Conservation (phyloP, 2,329 filamentous ascomycete genomes). For the Penicillium sp. region DNA sequence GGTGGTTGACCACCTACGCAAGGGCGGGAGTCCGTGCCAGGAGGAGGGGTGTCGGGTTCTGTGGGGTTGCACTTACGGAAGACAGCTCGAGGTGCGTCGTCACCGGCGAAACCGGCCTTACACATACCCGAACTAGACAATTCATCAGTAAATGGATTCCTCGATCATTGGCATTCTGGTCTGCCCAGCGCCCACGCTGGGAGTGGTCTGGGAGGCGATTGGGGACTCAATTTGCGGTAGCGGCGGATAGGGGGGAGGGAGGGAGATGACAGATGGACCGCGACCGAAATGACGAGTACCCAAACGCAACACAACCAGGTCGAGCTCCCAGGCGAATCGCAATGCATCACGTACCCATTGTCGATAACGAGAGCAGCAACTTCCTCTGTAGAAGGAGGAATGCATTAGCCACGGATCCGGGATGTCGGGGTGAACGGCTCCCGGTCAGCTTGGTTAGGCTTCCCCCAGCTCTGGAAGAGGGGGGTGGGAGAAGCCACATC, state of each 20-base stretch:
- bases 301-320: conserved; percentile 31
- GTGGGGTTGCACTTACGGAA: conserved; percentile 81
- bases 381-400: conserved; percentile 72
- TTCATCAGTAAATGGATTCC: conserved; percentile 24
- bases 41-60: conserved; percentile 17
- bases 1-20: conserved; percentile 21
- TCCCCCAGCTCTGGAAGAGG: conserved; percentile 15
- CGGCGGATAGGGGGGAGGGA: conserved; percentile 18
- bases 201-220: conserved; percentile 12
- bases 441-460: conserved; percentile 8
- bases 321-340: conserved; percentile 16
- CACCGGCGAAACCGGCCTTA: conserved; percentile 99
- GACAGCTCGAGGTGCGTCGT: conserved; percentile 99
- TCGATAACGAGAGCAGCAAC: conserved; percentile 99
- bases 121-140: conserved; percentile 94
- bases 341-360: conserved; percentile 89
- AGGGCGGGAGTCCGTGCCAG: conserved; percentile 24
- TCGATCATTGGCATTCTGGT: not conserved
- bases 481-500: conserved; percentile 18
- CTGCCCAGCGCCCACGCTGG: not conserved
- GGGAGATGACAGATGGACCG: conserved; percentile 17
- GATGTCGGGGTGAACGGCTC: conserved; percentile 14
- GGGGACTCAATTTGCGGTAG: conserved; percentile 14
- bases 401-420: conserved; percentile 35
- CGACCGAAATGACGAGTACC: conserved; percentile 21